Evolutionary conservation across 2,329 filamentous ascomycete species (phyloP), one percentile per base, ranked within the genome.

Genomic region (Coniella lustricola): DNA sequence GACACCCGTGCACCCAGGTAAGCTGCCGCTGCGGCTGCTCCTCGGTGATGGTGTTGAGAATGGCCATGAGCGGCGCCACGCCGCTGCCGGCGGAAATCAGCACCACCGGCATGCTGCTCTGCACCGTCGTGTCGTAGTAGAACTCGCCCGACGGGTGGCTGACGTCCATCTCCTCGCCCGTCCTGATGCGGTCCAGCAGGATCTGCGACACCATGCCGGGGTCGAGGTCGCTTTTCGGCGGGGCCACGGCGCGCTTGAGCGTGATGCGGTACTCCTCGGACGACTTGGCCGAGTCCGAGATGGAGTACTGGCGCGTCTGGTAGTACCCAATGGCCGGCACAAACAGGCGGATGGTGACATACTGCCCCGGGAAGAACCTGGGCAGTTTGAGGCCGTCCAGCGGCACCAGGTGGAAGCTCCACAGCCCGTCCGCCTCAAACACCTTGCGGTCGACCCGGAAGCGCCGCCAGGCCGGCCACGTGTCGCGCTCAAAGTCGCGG

Each of bases 261-360:
- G 76, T 82, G 63, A 87, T 81, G 13, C 83, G 76, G 62, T 84
- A 83, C 62, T 81, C 76, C 22, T 76, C 50, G 10, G 46, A 69
- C 4, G 72, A 64, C 1, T 68, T 67, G 0, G 79, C 81, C 41
- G 75, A 71, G 55, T 85, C 81, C 52, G 76, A 82, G 52, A 87
- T 70, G n/a, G 80, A 84, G 64, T 87, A 87, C 61, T 87, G 84
- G 34, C 83, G 70, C 16, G 77, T 73, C 61, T 87, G 83, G 52
- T 70, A 64, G 58, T 78, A 75, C 18, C 74, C 73, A 52, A 77
- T 68, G 1, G 69, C 67, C 1, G 76, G 73, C 0, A 85, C 73
- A 35, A 73, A 67, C 4, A 80, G 61, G 45, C 74, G 71, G 39
- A 86, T 64, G 1, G 79, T 81, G 54, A 85, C 74, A 57, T 86